phyloP scores from a whole-genome alignment of 2,329 filamentous ascomycete species.

The Aspergillus aculeatinus region DNA sequence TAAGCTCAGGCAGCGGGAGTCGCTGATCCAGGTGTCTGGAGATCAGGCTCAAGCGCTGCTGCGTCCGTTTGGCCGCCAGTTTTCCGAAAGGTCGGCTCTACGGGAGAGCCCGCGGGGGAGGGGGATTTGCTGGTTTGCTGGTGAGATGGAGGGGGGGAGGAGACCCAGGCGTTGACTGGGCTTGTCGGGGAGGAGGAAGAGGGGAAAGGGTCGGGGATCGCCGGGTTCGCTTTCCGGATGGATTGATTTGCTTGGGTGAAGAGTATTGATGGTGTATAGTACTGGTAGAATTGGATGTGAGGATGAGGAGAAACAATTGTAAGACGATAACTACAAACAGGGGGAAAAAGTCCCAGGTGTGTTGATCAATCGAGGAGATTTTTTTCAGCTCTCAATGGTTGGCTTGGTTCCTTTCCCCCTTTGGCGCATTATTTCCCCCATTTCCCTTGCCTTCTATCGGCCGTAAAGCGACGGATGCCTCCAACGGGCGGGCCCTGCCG shows the following conservation, averaged over 20 bases:
- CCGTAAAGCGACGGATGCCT: constrained; percentile 8
- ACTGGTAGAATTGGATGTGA: neutral
- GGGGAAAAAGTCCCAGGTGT: neutral
- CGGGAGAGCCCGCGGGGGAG: constrained; percentile 34
- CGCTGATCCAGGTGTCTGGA: constrained; percentile 60
- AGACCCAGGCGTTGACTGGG: neutral
- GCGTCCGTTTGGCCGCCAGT: constrained; percentile 50
- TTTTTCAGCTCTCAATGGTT: neutral
- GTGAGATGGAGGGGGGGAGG: constrained; percentile 10
- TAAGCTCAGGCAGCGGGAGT: constrained; percentile 56
- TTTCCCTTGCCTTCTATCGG: constrained; percentile 9
- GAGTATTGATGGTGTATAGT: too few relatives aligned
- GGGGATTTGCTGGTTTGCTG: constrained; percentile 6
- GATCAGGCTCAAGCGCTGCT: constrained; percentile 58
- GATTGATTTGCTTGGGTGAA: neutral
- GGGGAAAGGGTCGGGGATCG: constrained; percentile 15
- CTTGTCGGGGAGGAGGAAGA: neutral
- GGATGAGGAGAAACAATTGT: neutral
- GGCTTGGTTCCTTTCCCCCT: constrained; percentile 1
- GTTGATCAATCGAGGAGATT: neutral
- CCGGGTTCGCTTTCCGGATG: constrained; percentile 7
- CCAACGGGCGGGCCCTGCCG: constrained; percentile 19
- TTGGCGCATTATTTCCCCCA: neutral
- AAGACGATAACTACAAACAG: neutral
- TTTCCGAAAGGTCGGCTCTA: constrained; percentile 39